Evolutionary conservation across 2,329 filamentous ascomycete species (phyloP), one percentile per base, ranked within the genome.

Genomic region (Macrophomina pseudophaseolina): DNA sequence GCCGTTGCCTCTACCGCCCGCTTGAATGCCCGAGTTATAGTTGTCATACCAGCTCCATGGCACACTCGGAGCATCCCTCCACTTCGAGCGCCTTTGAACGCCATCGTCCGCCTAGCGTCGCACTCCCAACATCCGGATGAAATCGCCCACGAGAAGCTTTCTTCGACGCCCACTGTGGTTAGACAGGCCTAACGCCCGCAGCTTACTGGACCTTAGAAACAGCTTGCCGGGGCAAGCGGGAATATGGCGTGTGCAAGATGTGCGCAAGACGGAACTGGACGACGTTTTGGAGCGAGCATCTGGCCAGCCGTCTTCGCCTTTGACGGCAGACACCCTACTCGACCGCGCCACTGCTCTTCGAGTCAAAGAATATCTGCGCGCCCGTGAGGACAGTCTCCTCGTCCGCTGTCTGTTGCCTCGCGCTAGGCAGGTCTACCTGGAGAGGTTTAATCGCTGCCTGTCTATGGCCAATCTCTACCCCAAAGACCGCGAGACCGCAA

Each of bases 401-500:
- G 32, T 60, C 2, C 18, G 44, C 16, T 66, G 40, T 35, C 5
- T n/a, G 12, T 62, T 33, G 23, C 32, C 44, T 8, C 46, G n/a
- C 8, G 44, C 6, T 2, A 42, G 32, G 18, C 32, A 12, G 33
- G 33, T 12, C 3, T n/a, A 46, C 14, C 18, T 58, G 56, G 63
- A 35, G 7, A 68, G 68, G 42, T 64, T 76, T 9, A 69, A 71
- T 35, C n/a, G 65, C 18, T 38, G 71, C 14, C 52, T 75, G 8
- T 58, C 46, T 12, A 59, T 68, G n/a, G 70, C 68, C 35, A 4
- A 67, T 14, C 8, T 38, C 33, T 38, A 66, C 11, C 23, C 65
- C 67, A 59, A 52, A 32, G 11, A 67, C 65, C 11, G 40, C 53
- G 44, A 63, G 48, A 5, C 69, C 12, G 70, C 68, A 18, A 65